These are phyloP conservation scores for Fusarium sp. DNA, from an alignment of 2,329 filamentous ascomycete species.

Conservation along the genomic window DNA sequence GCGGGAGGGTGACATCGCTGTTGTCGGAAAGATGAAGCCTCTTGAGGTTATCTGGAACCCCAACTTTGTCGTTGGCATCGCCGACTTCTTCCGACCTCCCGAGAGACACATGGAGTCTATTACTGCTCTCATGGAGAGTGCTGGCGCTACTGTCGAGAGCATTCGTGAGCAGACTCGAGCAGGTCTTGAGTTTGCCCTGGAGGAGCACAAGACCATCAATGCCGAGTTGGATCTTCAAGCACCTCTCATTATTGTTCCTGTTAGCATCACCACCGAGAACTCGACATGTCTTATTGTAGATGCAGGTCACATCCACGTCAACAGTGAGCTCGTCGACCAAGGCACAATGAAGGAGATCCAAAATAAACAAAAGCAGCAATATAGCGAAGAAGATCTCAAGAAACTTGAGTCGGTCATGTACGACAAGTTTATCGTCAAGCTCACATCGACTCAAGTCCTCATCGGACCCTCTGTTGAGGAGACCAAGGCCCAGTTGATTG, in stretches of 20 bases:
- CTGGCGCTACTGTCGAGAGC: slow-evolving; percentile 94
- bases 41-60: slow-evolving; percentile 99
- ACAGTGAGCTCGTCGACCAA: slow-evolving; percentile 92
- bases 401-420: slow-evolving; percentile 95
- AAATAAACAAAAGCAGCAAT: slow-evolving; percentile 86
- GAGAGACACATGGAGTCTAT: slow-evolving; percentile 99
- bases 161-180: slow-evolving; percentile 95
- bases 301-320: slow-evolving; percentile 94
- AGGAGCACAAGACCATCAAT: slow-evolving; percentile 98
- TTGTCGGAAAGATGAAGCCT: slow-evolving; percentile 92
- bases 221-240: slow-evolving; percentile 95
- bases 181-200: slow-evolving; percentile 92
- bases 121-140: slow-evolving; percentile 92
- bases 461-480: slow-evolving; percentile 94
- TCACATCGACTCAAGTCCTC: slow-evolving; percentile 93
- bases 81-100: slow-evolving; percentile 95
- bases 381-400: slow-evolving; percentile 89
- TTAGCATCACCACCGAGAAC: slow-evolving; percentile 84
- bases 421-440: slow-evolving; percentile 92
- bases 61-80: slow-evolving; percentile 88
- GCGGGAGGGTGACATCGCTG: slow-evolving; percentile 87
- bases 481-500: slow-evolving; percentile 82
- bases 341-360: slow-evolving; percentile 91
- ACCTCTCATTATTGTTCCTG: slow-evolving; percentile 94
- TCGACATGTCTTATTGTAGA: slow-evolving; percentile 94